These are phyloP conservation scores for Rhizopogon sp. DNA, from an alignment of 768 basidiomycete species.

Conservation along the genomic window DNA sequence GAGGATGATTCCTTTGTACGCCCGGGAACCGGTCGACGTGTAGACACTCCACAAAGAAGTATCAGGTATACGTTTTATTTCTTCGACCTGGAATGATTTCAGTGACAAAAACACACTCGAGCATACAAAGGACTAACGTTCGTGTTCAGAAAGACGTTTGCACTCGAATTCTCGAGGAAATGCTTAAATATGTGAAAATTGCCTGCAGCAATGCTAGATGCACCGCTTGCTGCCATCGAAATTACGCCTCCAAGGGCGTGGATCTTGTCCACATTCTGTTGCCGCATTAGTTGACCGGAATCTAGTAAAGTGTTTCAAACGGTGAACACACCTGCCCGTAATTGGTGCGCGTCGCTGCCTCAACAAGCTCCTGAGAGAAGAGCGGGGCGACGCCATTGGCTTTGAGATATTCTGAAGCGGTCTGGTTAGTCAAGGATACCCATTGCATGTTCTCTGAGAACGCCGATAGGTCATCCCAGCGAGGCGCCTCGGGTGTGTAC, in stretches of 20 bases:
- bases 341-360: constrained; percentile 78
- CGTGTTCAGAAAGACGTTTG: constrained; percentile 67
- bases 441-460: constrained; percentile 52
- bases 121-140: constrained; percentile 37
- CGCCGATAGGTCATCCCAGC: constrained; percentile 58
- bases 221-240: constrained; percentile 69
- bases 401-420: constrained; percentile 53
- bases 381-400: constrained; percentile 47
- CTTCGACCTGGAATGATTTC: constrained; percentile 39
- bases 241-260: constrained; percentile 73
- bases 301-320: neutral
- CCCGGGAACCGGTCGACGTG: constrained; percentile 38
- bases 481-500: constrained; percentile 49
- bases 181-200: constrained; percentile 83
- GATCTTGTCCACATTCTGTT: constrained; percentile 60
- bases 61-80: constrained; percentile 41
- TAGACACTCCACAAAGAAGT: constrained; percentile 50
- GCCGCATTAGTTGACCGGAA: neutral
- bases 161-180: constrained; percentile 67
- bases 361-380: constrained; percentile 71
- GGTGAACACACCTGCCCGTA: constrained; percentile 59
- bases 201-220: constrained; percentile 65
- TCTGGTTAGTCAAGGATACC: constrained; percentile 42
- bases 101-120: neutral
- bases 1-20: constrained; percentile 75